Evolutionary conservation across 1,284 basidiomycete species (phyloP).

Genomic region (Phellopilus nigrolimitatus): DNA sequence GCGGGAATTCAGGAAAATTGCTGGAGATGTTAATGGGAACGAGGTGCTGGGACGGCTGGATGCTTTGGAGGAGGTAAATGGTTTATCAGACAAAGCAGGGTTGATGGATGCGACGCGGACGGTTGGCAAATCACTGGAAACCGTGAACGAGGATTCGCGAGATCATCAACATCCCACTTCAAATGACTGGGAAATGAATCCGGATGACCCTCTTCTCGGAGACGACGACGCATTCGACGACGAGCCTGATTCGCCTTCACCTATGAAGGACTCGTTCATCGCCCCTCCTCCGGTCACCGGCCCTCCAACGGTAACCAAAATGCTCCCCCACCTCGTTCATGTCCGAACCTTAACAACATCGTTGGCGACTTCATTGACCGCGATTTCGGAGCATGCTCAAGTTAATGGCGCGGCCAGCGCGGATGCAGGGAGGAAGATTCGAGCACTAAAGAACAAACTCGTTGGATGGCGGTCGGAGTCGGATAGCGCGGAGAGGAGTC

Average conservation of each 20-base stretch:
- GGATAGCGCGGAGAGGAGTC: conserved; percentile 76
- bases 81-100: conserved; percentile 38
- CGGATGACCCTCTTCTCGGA: conserved; percentile 40
- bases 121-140: conserved; percentile 28
- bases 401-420: conserved; percentile 77
- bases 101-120: conserved; percentile 24
- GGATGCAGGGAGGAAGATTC: conserved; percentile 76
- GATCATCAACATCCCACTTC: conserved; percentile 25
- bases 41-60: conserved; percentile 70
- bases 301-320: conserved; percentile 48
- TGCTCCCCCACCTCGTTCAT: conserved; percentile 59
- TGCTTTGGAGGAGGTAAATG: conserved; percentile 47
- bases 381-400: conserved; percentile 81
- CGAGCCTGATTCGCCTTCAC: conserved; percentile 33
- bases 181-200: conserved; percentile 59
- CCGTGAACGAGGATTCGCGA: conserved; percentile 45
- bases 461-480: conserved; percentile 72
- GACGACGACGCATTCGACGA: conserved; percentile 44
- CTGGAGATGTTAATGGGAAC: conserved; percentile 66
- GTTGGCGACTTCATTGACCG: conserved; percentile 65
- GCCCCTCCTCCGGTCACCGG: conserved; percentile 42
- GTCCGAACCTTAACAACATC: conserved; percentile 67
- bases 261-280: conserved; percentile 49
- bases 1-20: conserved; percentile 72
- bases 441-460: conserved; percentile 75